phyloP scores from a whole-genome alignment of 106 monocot genomes.

The Dendrobium catenatum region DNA sequence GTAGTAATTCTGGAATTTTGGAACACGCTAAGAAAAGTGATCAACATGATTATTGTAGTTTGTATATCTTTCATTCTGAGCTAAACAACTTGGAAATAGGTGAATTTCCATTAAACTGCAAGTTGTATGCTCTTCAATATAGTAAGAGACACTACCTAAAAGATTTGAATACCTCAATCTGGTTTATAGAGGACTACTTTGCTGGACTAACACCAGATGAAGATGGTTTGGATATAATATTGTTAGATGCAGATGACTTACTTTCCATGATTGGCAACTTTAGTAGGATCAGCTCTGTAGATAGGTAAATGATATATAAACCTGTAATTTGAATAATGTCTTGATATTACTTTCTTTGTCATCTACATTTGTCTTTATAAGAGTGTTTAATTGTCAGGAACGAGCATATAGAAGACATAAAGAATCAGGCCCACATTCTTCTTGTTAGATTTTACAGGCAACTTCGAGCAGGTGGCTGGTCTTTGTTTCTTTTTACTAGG shows the following conservation, averaged over 20 bases:
- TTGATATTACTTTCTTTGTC: not conserved
- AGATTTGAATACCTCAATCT: conserved; percentile 24
- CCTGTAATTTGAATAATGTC: not conserved
- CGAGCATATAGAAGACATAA: conserved; percentile 19
- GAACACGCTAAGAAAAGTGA: conserved; percentile 11
- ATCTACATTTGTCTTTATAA: not conserved
- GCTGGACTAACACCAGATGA: conserved; percentile 15
- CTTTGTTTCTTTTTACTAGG: conserved; percentile 30
- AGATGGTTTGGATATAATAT: conserved; percentile 24
- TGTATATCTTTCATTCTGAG: conserved; percentile 31
- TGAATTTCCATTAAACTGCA: conserved; percentile 25
- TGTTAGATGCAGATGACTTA: conserved; percentile 35
- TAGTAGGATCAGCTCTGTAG: not conserved
- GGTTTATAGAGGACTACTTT: conserved; percentile 32
- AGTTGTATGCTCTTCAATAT: conserved; percentile 1
- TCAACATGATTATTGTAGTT: conserved; percentile 19
- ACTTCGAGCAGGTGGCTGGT: conserved; percentile 31
- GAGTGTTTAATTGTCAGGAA: conserved; percentile 14
- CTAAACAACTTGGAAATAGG: conserved; percentile 23
- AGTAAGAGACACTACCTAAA: conserved; percentile 1
- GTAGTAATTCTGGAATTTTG: conserved; percentile 15
- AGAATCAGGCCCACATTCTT: conserved; percentile 7
- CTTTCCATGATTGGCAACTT: not conserved
- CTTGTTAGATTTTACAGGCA: conserved; percentile 18
- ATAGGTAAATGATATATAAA: conserved; percentile 6